Percentiles rank a stretch among this genome's conserved stretches.
Conservation (phyloP, 2,329 filamentous ascomycete species). For the Penicillium sumatraense region DNA sequence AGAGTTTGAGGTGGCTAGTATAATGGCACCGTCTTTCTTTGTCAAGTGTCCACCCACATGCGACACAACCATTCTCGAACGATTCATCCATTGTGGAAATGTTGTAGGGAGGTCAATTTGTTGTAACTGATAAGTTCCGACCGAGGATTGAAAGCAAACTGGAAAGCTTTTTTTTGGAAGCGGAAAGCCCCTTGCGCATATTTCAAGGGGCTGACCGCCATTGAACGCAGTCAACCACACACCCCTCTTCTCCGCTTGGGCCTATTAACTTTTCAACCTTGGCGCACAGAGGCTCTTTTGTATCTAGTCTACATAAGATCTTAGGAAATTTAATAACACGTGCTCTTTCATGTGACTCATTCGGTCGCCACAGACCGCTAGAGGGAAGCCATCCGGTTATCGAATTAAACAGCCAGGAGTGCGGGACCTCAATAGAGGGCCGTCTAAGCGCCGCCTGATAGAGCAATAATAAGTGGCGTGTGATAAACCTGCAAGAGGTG, state of each 20-base stretch:
- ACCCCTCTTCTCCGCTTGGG: no score
- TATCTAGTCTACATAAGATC: no score
- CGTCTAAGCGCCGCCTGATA: not conserved
- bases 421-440: no score
- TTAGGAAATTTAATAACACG: no score
- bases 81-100: not conserved
- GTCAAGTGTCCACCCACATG: slow-evolving; percentile 14
- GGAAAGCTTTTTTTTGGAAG: no score
- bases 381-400: no score
- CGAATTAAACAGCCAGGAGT: no score
- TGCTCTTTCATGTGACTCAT: no score
- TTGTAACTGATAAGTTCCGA: not conserved
- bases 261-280: no score
- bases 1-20: slow-evolving; percentile 22
- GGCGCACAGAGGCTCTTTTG: no score
- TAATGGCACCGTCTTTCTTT: slow-evolving; percentile 17
- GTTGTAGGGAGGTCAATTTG: not conserved
- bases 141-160: not conserved
- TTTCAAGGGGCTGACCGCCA: not conserved
- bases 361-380: no score
- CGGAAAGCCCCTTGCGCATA: not conserved
- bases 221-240: not conserved
- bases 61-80: not conserved
- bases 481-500: not conserved
- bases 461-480: not conserved